Evolutionary conservation across 2,329 filamentous ascomycete species (phyloP), one percentile per base, ranked within the genome.

Genomic region (Leptographium lundbergii): DNA sequence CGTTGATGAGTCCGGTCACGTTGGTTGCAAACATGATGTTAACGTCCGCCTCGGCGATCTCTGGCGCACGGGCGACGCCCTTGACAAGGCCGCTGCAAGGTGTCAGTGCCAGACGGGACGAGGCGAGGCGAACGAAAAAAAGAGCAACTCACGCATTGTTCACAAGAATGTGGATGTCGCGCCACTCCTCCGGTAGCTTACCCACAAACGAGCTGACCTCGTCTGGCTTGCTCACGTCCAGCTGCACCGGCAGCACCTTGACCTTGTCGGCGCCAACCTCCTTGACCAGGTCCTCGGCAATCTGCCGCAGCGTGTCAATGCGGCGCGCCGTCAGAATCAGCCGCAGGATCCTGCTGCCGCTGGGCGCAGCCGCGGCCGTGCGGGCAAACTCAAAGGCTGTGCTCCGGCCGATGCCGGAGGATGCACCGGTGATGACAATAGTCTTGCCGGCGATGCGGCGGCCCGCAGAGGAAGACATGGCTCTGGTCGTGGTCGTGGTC

Each of bases 391-490:
- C 94, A 64, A 94, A 77, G n/a, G 92, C 94, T 22, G 82, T 87
- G 66, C 81, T 83, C 59, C 81, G 82, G 27, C 94, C 94, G 72
- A 99, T 97, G 62, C 94, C 94, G 24, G 90, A 95, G 4, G 88
- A 94, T 36, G 94, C 94, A 59, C 94, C 94, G 6, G 94, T 97
- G 63, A 99, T 82, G 60, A 97, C 74, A 61, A 97, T 78, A 5
- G 91, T 97, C 77, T 97, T 97, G 81, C 91, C 91, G 68, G 87
- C 81, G 61, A 99, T 88, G 75, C 92, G 91, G 72, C 90, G 87
- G 68, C 87, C 84, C 47, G 62, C 62, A n/a, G 63, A 36, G 9
- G 57, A 59, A 27, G 62, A 63, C 63, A 64, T 65, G 50, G 58
- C 13, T 27, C 48, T 14, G 48, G 25, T n/a, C n/a, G n/a, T 4